phyloP scores from a whole-genome alignment of 2,329 filamentous ascomycete genomes.

The Aureobasidium subglaciale region DNA sequence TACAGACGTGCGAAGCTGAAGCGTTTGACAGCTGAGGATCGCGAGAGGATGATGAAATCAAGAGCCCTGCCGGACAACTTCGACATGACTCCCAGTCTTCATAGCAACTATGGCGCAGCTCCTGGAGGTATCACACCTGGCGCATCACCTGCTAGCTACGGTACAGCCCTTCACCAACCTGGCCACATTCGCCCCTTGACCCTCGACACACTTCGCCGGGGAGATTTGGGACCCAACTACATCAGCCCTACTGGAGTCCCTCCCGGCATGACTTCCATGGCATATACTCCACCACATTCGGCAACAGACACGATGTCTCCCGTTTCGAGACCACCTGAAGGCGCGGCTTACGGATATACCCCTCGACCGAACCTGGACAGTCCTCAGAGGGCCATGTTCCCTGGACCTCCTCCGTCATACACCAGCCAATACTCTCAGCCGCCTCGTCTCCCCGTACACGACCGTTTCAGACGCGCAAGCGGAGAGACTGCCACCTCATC shows the following conservation, averaged over 20 bases:
- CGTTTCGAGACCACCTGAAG: conserved; percentile 34
- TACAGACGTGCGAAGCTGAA: conserved; percentile 54
- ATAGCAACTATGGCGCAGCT: conserved; percentile 44
- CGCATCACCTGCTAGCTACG: conserved; percentile 37
- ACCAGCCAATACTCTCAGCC: conserved; percentile 27
- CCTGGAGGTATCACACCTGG: conserved; percentile 43
- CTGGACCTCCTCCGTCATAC: conserved; percentile 11
- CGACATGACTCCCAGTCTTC: conserved; percentile 52
- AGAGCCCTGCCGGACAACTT: conserved; percentile 53
- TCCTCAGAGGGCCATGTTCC: conserved; percentile 16
- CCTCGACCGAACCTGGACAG: conserved; percentile 18
- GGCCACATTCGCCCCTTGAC: conserved; percentile 62
- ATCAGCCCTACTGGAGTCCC: conserved; percentile 53
- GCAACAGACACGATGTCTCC: conserved; percentile 42
- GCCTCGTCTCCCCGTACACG: conserved; percentile 38
- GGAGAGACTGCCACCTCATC: conserved; percentile 37
- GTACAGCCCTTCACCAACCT: conserved; percentile 21
- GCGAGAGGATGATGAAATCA: conserved; percentile 55
- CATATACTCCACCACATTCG: conserved; percentile 52
- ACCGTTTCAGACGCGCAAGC: conserved; percentile 34
- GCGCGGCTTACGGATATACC: conserved; percentile 33
- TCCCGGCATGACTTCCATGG: conserved; percentile 60
- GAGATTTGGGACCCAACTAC: conserved; percentile 60
- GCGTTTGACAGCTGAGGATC: conserved; percentile 53
- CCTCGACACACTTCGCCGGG: conserved; percentile 59